Evolutionary conservation across 441 rosid genomes (phyloP).

Genomic region (Adansonia madagascariensis): DNA sequence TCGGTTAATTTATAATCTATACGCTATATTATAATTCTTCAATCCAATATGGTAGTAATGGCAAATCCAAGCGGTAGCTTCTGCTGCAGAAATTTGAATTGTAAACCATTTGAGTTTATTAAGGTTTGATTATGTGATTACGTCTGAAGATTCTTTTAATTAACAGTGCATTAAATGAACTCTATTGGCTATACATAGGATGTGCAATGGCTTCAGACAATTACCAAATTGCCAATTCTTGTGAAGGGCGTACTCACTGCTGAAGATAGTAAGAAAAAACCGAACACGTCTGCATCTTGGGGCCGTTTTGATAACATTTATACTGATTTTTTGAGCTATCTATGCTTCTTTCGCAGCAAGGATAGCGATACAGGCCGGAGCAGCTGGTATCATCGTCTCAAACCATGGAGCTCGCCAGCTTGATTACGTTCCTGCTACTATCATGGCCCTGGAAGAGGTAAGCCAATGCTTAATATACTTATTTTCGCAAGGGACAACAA

Average conservation of each 20-base stretch:
- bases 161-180: neutral
- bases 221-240: conserved; percentile 65
- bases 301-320: neutral
- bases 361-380: conserved; percentile 62
- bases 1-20: neutral
- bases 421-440: conserved; percentile 90
- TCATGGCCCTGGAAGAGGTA: conserved; percentile 92
- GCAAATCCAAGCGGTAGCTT: neutral
- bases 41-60: neutral
- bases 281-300: neutral
- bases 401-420: conserved; percentile 98
- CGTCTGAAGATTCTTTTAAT: neutral
- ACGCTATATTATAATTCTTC: neutral
- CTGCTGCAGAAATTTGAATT: neutral
- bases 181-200: conserved; percentile 39
- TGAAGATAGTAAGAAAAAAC: conserved; percentile 68
- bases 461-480: neutral
- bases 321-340: neutral
- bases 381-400: conserved; percentile 90
- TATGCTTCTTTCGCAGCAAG: no score
- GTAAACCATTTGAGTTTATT: neutral
- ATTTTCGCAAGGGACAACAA: neutral
- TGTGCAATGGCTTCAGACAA: conserved; percentile 67
- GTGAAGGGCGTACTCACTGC: conserved; percentile 94
- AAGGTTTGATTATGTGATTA: neutral